These are phyloP conservation scores for Geotrichum aggregatum DNA, from an alignment of 1,139 yeast genomes.

Conservation along the genomic window DNA sequence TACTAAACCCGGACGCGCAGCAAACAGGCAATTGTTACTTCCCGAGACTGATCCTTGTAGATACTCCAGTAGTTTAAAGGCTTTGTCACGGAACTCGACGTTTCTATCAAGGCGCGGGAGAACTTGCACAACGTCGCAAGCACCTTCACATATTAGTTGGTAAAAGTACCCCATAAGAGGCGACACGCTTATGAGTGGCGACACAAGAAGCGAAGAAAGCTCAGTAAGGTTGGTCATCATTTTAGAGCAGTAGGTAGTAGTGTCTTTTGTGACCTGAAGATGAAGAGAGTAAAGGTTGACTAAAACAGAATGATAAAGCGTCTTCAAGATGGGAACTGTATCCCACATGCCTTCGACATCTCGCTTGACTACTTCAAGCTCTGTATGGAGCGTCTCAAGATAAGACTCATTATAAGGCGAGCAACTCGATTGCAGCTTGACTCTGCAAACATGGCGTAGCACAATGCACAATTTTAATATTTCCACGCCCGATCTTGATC, in stretches of 20 bases:
- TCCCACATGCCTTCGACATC: constrained; percentile 32
- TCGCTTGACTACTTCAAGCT: constrained; percentile 24
- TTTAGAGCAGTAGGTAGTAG: constrained; percentile 9
- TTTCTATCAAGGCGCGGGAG: neutral
- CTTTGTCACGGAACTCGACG: neutral
- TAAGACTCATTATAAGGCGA: neutral
- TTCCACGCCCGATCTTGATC: constrained; percentile 28
- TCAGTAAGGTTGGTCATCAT: constrained; percentile 18
- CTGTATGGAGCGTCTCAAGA: constrained; percentile 8
- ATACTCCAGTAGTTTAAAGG: neutral
- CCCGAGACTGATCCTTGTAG: neutral
- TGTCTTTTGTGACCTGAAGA: constrained; percentile 15
- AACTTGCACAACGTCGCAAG: neutral
- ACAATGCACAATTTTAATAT: constrained; percentile 28
- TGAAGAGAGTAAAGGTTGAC: constrained; percentile 19
- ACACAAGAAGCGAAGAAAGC: constrained; percentile 28
- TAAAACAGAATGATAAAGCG: constrained; percentile 31
- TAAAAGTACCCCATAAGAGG: constrained; percentile 30
- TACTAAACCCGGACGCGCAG: neutral
- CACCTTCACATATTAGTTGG: constrained; percentile 5
- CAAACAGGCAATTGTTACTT: neutral
- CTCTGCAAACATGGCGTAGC: constrained; percentile 22
- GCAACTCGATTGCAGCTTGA: neutral
- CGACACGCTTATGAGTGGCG: constrained; percentile 31
- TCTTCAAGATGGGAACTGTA: constrained; percentile 33